phyloP scores from a whole-genome alignment of 768 basidiomycete species.

The Cantharellus anzutake region DNA sequence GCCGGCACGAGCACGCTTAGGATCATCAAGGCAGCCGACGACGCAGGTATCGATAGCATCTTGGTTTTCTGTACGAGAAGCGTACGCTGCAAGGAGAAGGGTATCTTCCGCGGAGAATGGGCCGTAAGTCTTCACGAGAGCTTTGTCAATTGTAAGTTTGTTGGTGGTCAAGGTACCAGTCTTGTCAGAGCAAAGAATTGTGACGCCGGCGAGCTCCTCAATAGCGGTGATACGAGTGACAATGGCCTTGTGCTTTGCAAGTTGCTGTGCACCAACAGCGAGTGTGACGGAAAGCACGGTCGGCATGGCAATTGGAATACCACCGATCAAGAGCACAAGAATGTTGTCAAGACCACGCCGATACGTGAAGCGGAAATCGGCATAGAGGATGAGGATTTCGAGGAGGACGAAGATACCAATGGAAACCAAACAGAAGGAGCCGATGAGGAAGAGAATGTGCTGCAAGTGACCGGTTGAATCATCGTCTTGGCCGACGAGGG shows the following conservation, averaged over 20 bases:
- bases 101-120: constrained; percentile 79
- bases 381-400: constrained; percentile 87
- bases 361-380: constrained; percentile 61
- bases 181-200: constrained; percentile 98
- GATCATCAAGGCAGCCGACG: constrained; percentile 57
- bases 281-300: constrained; percentile 96
- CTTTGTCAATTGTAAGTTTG: constrained; percentile 93
- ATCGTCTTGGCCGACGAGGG: constrained; percentile 92
- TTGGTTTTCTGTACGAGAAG: constrained; percentile 97
- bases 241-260: constrained; percentile 98
- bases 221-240: constrained; percentile 99
- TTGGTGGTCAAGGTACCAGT: constrained; percentile 97
- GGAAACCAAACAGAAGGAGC: constrained; percentile 89
- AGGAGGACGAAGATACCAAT: constrained; percentile 92
- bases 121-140: constrained; percentile 80
- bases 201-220: constrained; percentile 95
- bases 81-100: constrained; percentile 85
- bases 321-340: constrained; percentile 96
- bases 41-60: constrained; percentile 91
- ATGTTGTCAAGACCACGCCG: constrained; percentile 94
- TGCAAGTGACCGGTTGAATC: constrained; percentile 97
- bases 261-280: constrained; percentile 95
- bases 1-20: constrained; percentile 59
- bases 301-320: constrained; percentile 99
- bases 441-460: constrained; percentile 95